phyloP scores from a whole-genome alignment of 306 rosid genomes.

The Medicago ruthenica region DNA sequence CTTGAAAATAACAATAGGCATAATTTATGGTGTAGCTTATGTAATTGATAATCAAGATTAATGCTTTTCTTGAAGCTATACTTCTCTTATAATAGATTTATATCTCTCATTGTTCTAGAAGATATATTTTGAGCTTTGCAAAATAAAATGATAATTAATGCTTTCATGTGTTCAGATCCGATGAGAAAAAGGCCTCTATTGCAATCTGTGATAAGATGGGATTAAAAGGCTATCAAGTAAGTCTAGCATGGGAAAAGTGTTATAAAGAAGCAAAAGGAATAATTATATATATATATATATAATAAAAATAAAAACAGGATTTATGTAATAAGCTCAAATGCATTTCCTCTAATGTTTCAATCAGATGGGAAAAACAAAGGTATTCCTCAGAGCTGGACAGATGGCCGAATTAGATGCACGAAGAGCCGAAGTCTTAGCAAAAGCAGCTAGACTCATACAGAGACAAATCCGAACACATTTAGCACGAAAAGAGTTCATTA shows the following conservation, averaged over 20 bases:
- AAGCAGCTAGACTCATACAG: conserved; percentile 73
- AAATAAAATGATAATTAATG: conserved; percentile 1
- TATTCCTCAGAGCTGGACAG: conserved; percentile 92
- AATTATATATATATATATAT: no score
- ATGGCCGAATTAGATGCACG: conserved; percentile 93
- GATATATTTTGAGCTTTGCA: neutral
- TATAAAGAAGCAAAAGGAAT: conserved; percentile 18
- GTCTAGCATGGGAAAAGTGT: conserved; percentile 38
- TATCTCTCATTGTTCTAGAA: neutral
- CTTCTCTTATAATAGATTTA: no score
- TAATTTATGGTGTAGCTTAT: conserved; percentile 1
- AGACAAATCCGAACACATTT: conserved; percentile 82
- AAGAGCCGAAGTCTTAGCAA: conserved; percentile 81
- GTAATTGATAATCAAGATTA: conserved; percentile 26
- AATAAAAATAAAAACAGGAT: neutral
- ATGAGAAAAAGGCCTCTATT: conserved; percentile 79
- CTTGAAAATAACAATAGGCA: conserved; percentile 3
- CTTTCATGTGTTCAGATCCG: conserved; percentile 62
- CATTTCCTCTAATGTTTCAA: conserved; percentile 16
- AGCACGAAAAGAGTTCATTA: conserved; percentile 71
- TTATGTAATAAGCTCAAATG: conserved; percentile 26
- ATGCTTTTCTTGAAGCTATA: no score
- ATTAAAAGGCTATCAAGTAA: conserved; percentile 84
- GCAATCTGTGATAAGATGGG: conserved; percentile 81
- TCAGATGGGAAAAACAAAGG: conserved; percentile 87